Percentiles rank a stretch among this genome's conserved stretches.
These are phyloP conservation scores for Trichoderma brevicompactum DNA, from an alignment of 2,329 filamentous ascomycete genomes.

Conservation along the genomic window DNA sequence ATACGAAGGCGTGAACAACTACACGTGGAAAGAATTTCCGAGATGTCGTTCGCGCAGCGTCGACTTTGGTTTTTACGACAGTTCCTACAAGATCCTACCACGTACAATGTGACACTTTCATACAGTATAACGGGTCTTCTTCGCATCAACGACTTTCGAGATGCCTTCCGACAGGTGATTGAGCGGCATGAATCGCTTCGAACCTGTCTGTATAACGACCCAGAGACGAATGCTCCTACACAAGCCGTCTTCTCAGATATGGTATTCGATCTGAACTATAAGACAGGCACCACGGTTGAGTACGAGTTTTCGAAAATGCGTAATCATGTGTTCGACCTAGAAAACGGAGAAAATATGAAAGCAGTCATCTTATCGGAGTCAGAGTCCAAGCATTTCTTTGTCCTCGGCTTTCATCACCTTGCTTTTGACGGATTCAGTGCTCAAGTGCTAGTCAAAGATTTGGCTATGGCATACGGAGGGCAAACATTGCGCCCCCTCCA, in stretches of 20 bases:
- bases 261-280: slow-evolving; percentile 37
- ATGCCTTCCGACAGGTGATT: slow-evolving; percentile 12
- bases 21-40: neutral
- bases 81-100: neutral
- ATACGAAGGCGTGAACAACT: neutral
- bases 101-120: slow-evolving; percentile 14
- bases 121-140: slow-evolving; percentile 7
- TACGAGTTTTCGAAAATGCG: slow-evolving; percentile 37
- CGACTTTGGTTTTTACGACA: slow-evolving; percentile 10
- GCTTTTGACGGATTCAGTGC: slow-evolving; percentile 55
- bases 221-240: slow-evolving; percentile 31
- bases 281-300: slow-evolving; percentile 33
- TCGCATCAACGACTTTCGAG: neutral
- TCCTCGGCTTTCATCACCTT: slow-evolving; percentile 56
- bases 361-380: slow-evolving; percentile 43
- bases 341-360: slow-evolving; percentile 41
- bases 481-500: slow-evolving; percentile 30
- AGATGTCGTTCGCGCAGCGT: slow-evolving; percentile 35
- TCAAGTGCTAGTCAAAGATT: slow-evolving; percentile 49
- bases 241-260: slow-evolving; percentile 37
- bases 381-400: slow-evolving; percentile 44
- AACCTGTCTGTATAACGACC: slow-evolving; percentile 33
- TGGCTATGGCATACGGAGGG: slow-evolving; percentile 49
- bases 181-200: slow-evolving; percentile 34
- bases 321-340: slow-evolving; percentile 45